Base-by-base conservation (phyloP, 768 basidiomycete species). In the Tubosaeta brunneosetosa region DNA sequence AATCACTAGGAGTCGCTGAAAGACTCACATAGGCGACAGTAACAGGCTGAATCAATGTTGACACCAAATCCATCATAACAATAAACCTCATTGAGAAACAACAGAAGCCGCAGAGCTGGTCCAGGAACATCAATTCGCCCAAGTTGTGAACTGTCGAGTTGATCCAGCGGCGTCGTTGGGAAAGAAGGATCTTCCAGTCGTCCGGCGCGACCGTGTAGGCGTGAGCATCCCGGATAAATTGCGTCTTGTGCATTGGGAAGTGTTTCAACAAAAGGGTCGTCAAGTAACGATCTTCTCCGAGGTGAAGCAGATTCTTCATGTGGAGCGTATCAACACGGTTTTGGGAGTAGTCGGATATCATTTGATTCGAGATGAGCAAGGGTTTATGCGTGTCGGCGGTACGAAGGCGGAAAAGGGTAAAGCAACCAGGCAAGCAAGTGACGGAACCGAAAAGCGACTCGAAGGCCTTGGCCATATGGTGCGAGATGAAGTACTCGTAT, bases 41-140 rank as follows among this genome's bases (percentile, higher is more conserved):
- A 59, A 94, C 88, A 1, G 91, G 90, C 52, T 88, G 86, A 26
- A 85, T 86, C 49, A 94, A 65, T 2, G 91, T 93, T 12, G 91
- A 93, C 33, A 99, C 66, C 49, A 98, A 73, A 73, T 98, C 97
- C 61, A 99, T 88, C 83, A 99, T 91, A 62, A 98, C 95, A 34
- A 98, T 77, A 67, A 98, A 98, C 12, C 95, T 84, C 97, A 99
- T 98, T 1, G 93, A 97, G 80, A 98, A 98, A 75, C 92, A 95
- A 66, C 95, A 98, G 82, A 98, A 97, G 57, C 92, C 92, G 63
- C 93, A 94, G 22, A 94, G 82, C 53, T 89, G 84, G 50, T 94
- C 91, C 63, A 97, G 71, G 76, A 94, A 93, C 50, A 97, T 75
- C 40, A 99, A 76, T 65, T 98, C 95, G 47, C 86, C 91, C 50